These are phyloP conservation scores for Zoysia pacifica DNA, from an alignment of 176 grass and related monocot species.

Conservation along the genomic window DNA sequence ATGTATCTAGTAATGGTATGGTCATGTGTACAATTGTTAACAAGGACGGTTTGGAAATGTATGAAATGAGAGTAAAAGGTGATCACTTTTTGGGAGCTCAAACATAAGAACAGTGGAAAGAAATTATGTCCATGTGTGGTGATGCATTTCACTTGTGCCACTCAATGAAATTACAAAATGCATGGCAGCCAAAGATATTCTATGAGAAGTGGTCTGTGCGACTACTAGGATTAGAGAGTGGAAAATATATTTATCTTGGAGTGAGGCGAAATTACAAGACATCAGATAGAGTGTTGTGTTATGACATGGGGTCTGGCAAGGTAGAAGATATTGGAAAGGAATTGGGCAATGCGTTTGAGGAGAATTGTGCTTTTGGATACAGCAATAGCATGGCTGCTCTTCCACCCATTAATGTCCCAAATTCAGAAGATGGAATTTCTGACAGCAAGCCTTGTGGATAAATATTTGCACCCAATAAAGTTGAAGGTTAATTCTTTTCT, in stretches of 20 bases:
- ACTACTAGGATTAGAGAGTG: background rate
- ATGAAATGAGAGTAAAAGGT: background rate
- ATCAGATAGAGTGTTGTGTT: background rate
- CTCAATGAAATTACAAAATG: constrained; percentile 19
- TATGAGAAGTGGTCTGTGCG: background rate
- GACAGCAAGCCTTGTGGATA: background rate
- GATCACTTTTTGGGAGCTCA: background rate
- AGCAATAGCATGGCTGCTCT: background rate
- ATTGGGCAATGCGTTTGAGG: background rate
- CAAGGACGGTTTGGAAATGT: background rate
- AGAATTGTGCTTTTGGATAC: background rate
- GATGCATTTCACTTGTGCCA: constrained; percentile 1
- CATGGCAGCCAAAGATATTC: background rate
- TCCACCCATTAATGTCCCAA: background rate
- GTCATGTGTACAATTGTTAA: background rate
- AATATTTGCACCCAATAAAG: background rate
- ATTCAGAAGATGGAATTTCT: background rate
- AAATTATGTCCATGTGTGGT: background rate
- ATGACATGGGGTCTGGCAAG: background rate
- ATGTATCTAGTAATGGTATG: background rate
- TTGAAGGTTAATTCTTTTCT: background rate
- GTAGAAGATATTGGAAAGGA: background rate
- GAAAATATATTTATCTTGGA: background rate
- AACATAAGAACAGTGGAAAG: background rate
- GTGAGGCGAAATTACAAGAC: background rate